Base-by-base conservation (phyloP, 2,329 filamentous ascomycete genomes). In the Sphaerostilbella broomeana region DNA sequence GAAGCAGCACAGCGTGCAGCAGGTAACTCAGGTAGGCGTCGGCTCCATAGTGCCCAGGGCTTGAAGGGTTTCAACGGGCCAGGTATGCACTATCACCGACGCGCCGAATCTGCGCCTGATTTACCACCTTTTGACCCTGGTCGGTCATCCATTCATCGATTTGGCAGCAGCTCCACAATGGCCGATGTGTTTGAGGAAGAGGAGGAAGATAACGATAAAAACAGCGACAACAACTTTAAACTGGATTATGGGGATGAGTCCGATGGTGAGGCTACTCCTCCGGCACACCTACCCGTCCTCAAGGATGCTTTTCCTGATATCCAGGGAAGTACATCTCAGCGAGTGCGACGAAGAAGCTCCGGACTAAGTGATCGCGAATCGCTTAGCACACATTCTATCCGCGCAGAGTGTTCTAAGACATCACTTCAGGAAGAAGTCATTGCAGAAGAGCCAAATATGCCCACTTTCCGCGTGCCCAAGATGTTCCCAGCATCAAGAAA, bases 171-270 rank as follows among this genome's bases (percentile, higher is more conserved):
- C 48, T 79, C 81, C 0, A 81, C 81, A 1, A 89, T 92, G 84
- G 84, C 81, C 0, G 86, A 90, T 55, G 86, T 92, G 1, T 92
- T 90, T 47, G 86, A 92, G 55, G 86, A 90, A 51, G 85, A 89
- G 19, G 85, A 88, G 47, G 81, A 86, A 51, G 72, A 76, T 3
- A 65, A 70, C 1, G 66, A 68, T 72, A 63, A 64, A 48, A 63
- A 50, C 42, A 57, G 38, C 56, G 56, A 18, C 54, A 53, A 19
- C 56, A 54, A 32, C 7, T 51, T 18, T 17, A 56, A 13, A 52
- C 51, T 5, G 78, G 83, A 48, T 63, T 67, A 4, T 4, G 61
- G 65, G 2, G 62, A 65, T 1, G 74, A 78, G 10, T 70, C 70
- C 15, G 64, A 64, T 40, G 60, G 58, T 16, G 60, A 65, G 21